phyloP scores from a whole-genome alignment of 2,329 filamentous ascomycete species.

The Diaporthe longicolla region DNA sequence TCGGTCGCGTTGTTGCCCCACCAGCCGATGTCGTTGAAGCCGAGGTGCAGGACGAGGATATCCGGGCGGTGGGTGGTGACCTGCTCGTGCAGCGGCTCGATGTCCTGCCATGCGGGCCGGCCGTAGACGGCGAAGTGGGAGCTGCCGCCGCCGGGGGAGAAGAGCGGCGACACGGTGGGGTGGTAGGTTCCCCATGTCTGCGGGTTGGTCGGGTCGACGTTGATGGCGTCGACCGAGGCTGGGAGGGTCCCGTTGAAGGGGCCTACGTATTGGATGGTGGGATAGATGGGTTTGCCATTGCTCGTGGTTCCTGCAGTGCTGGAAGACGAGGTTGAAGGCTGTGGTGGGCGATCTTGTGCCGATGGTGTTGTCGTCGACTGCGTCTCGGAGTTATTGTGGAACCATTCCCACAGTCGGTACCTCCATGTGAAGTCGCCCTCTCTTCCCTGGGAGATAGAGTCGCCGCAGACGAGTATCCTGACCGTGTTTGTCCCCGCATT shows the following conservation, averaged over 20 bases:
- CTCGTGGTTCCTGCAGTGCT: background rate
- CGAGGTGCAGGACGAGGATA: constrained; percentile 52
- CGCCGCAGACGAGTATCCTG: constrained; percentile 54
- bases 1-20: constrained; percentile 44
- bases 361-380: background rate
- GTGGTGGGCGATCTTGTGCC: no score
- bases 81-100: constrained; percentile 48
- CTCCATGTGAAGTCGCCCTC: constrained; percentile 60
- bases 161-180: constrained; percentile 33
- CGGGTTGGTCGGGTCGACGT: constrained; percentile 33
- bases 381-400: constrained; percentile 44
- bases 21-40: constrained; percentile 54
- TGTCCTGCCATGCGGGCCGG: constrained; percentile 51
- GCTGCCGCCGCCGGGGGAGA: constrained; percentile 48
- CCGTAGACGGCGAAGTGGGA: constrained; percentile 54
- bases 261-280: constrained; percentile 50
- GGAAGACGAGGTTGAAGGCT: background rate
- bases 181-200: constrained; percentile 40
- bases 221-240: background rate
- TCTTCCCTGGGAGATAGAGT: constrained; percentile 56
- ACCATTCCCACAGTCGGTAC: constrained; percentile 58
- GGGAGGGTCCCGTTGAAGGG: constrained; percentile 54
- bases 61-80: constrained; percentile 51
- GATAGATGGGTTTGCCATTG: background rate
- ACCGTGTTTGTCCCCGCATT: background rate